Base-by-base conservation (phyloP, 2,329 filamentous ascomycete species). In the Cryphonectria japonica region DNA sequence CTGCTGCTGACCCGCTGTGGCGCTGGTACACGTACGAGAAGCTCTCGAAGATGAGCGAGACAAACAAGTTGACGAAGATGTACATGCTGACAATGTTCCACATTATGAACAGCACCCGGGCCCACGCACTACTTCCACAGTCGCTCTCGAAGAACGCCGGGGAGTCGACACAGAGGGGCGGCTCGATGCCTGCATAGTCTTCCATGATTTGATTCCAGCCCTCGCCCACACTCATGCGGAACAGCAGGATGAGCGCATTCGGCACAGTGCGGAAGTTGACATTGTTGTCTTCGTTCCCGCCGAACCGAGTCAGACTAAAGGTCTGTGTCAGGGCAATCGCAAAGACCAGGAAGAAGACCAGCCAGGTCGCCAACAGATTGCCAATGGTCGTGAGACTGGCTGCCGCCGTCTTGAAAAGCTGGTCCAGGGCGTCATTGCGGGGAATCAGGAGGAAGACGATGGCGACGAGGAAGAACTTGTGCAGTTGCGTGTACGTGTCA, bases 31-130 rank as follows among this genome's bases (percentile, higher is more conserved):
- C 96, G 78, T 99, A 99, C 80, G 94, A 97, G 86, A 99, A 99
- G 82, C 95, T 98, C 84, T 99, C 96, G 83, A 97, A 99, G 76
- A 99, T 99, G 79, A 99, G 90, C 65, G 96, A 99, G 71, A 99
- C 95, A 80, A 99, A 99, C 78, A 99, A 84, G 78, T 95, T 98
- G 78, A 98, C 95, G 78, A 99, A 99, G 77, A 99, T 97, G 83
- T 99, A 99, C 96, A 99, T 99, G 92, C 95, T 98, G 81, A 99
- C 88, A 77, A 99, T 95, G 84, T 99, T 99, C 96, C 96, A 99
- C 5, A 92, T 89, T 71, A 98, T 94, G 83, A 99, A 99, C 13
- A 99, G 85, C 46, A 91, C 89, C 67, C 94, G 88, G 9, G 96
- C 94, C 94, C 96, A 99, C 54, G 90, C 88, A 66, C 90, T 88